Conservation (phyloP, 2,329 filamentous ascomycete genomes). For the Aspergillus jensenii region DNA sequence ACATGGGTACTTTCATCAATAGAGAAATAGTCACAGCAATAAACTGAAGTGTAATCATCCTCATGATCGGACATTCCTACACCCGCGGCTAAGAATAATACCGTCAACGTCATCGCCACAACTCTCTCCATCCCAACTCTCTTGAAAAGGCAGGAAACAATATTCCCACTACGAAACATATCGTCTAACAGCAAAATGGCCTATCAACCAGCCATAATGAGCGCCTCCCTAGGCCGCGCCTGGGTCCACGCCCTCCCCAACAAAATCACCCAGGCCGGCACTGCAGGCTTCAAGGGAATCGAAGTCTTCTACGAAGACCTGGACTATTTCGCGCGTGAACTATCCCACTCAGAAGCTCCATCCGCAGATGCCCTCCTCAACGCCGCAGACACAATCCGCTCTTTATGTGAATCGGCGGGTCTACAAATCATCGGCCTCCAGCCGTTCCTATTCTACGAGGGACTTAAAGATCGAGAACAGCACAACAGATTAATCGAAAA, state of each 20-base stretch:
- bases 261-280: conserved; percentile 68
- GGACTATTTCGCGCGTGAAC: conserved; percentile 26
- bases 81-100: too few species aligned
- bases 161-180: too few species aligned
- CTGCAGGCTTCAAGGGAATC: conserved; percentile 31
- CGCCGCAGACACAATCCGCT: conserved; percentile 44
- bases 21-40: too few species aligned
- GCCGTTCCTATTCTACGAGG: conserved; percentile 77
- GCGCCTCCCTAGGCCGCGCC: conserved; percentile 73
- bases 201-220: conserved; percentile 62
- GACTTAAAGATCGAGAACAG: too few species aligned
- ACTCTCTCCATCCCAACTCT: too few species aligned
- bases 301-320: conserved; percentile 38
- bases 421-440: conserved; percentile 58
- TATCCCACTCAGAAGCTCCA: conserved; percentile 8
- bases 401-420: conserved; percentile 41
- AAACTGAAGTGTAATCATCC: too few species aligned
- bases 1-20: too few species aligned
- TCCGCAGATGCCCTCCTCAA: conserved; percentile 20
- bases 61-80: too few species aligned
- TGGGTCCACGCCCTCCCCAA: conserved; percentile 66
- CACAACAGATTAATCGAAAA: conserved; percentile 61
- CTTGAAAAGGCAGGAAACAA: too few species aligned
- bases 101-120: too few species aligned
- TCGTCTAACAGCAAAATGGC: conserved; percentile 22